These are phyloP conservation scores for Chrysopogon serrulatus DNA, from an alignment of 176 grass and related monocot species.

Conservation along the genomic window DNA sequence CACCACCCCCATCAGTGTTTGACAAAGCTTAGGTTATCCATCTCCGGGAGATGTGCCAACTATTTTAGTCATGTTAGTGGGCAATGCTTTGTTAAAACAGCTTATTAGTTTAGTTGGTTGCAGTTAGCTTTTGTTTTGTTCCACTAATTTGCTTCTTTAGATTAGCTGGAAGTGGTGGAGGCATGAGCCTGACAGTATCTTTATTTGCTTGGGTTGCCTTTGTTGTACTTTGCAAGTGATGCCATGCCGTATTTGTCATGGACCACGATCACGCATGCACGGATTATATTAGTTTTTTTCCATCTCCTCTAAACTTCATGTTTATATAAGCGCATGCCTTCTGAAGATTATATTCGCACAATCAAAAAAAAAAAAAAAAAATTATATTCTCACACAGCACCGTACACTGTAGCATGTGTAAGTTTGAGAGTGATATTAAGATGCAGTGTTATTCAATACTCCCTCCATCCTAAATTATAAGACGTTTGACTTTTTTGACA, in stretches of 20 bases:
- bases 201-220: conserved; percentile 34
- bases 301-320: not conserved
- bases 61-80: conserved; percentile 25
- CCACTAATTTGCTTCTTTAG: conserved; percentile 9
- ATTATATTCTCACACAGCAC: not conserved
- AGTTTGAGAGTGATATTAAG: not conserved
- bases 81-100: conserved; percentile 20
- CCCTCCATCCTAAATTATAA: no score
- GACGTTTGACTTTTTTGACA: no score
- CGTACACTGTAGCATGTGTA: not conserved
- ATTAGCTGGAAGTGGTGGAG: conserved; percentile 30
- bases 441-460: not conserved
- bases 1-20: conserved; percentile 44
- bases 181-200: conserved; percentile 44
- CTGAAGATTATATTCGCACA: conserved; percentile 14
- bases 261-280: not conserved
- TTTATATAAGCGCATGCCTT: not conserved
- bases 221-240: conserved; percentile 52
- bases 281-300: not conserved
- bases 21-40: conserved; percentile 73
- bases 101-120: conserved; percentile 20
- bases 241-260: conserved; percentile 17
- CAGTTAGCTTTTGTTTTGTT: conserved; percentile 34
- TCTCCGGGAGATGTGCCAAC: conserved; percentile 39
- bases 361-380: no score